Conservation (phyloP, 306 rosid species). For the Inga leiocalycina region DNA sequence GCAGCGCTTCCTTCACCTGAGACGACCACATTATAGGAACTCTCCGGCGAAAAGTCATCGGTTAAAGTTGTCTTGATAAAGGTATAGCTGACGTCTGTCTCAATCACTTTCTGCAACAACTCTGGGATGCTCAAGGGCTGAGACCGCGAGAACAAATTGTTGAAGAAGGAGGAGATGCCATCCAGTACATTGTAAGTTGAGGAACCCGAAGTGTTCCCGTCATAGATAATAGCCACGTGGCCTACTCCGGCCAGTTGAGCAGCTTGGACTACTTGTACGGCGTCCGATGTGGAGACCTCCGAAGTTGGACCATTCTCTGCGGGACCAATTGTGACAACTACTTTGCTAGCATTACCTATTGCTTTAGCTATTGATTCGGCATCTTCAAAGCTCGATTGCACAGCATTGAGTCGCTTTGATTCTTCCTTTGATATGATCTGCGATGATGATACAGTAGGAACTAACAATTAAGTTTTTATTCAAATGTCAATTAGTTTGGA, state of each 20-base stretch:
- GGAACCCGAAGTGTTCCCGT: conserved; percentile 33
- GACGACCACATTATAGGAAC: conserved; percentile 76
- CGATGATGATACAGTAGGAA: background rate
- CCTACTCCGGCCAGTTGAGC: conserved; percentile 89
- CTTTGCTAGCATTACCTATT: conserved; percentile 94
- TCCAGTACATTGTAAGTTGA: conserved; percentile 89
- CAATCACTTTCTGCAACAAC: conserved; percentile 69
- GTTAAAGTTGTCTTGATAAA: conserved; percentile 83
- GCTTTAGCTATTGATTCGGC: conserved; percentile 89
- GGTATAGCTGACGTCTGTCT: conserved; percentile 77
- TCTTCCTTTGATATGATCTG: conserved; percentile 90
- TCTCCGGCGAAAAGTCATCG: conserved; percentile 76
- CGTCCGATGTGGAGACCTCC: conserved; percentile 69
- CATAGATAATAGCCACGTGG: conserved; percentile 83
- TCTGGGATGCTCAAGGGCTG: conserved; percentile 62
- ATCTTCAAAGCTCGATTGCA: conserved; percentile 67
- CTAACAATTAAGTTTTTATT: background rate
- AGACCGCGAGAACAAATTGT: conserved; percentile 69
- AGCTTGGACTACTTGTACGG: conserved; percentile 78
- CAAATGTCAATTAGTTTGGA: background rate
- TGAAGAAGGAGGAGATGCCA: conserved; percentile 84
- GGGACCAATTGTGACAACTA: conserved; percentile 84
- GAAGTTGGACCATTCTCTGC: conserved; percentile 75
- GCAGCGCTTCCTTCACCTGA: conserved; percentile 66
- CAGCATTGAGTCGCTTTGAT: conserved; percentile 86